Conservation (phyloP, 2,329 filamentous ascomycete genomes). For the Hypoxylon sp. region DNA sequence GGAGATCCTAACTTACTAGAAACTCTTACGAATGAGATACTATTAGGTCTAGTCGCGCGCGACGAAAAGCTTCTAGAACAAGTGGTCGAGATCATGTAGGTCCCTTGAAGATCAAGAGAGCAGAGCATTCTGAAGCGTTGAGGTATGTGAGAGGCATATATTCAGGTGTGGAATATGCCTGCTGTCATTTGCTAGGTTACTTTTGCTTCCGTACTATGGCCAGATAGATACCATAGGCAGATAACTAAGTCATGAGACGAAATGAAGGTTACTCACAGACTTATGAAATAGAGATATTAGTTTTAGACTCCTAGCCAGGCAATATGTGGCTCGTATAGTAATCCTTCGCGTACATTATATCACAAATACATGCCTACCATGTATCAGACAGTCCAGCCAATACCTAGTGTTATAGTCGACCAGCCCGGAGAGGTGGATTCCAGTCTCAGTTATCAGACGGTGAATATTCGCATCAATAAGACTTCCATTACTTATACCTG, state of each 20-base stretch:
- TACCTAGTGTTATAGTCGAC: too few relatives aligned
- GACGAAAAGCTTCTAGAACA: conserved; percentile 24
- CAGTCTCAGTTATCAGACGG: neutral
- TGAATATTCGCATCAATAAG: conserved; percentile 6
- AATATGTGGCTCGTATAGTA: neutral
- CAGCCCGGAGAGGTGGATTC: neutral
- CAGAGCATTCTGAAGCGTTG: neutral
- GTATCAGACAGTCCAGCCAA: too few relatives aligned
- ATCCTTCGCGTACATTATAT: neutral
- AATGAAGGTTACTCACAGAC: neutral
- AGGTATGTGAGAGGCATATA: neutral
- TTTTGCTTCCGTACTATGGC: neutral
- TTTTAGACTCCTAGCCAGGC: neutral
- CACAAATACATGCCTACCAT: too few relatives aligned
- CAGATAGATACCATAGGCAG: neutral
- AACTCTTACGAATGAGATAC: conserved; percentile 31
- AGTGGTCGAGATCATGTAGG: conserved; percentile 19
- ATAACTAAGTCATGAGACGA: neutral
- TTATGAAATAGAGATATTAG: neutral
- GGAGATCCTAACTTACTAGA: conserved; percentile 19
- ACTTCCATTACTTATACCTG: neutral
- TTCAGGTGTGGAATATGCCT: neutral
- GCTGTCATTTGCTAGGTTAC: neutral
- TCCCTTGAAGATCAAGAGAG: neutral
- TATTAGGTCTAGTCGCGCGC: conserved; percentile 23